Conservation (phyloP, 768 basidiomycete species). For the Leccinellum albellum region DNA sequence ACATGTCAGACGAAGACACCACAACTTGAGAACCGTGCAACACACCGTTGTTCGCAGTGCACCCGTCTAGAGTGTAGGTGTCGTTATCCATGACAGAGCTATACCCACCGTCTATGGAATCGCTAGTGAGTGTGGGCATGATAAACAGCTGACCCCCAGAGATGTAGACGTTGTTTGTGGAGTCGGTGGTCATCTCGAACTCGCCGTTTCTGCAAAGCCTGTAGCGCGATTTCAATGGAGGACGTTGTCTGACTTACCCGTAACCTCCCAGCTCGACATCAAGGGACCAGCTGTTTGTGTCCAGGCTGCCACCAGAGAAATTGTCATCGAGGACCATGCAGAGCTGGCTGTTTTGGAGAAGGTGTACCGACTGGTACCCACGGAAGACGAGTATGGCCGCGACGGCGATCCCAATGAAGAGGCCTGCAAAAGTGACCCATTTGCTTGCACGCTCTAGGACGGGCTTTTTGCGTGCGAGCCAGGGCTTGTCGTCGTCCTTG, state of each 20-base stretch:
- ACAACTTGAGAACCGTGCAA: background rate
- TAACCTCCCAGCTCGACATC: slow-evolving; percentile 56
- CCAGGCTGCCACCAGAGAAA: slow-evolving; percentile 39
- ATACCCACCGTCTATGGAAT: slow-evolving; percentile 37
- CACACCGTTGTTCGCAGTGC: slow-evolving; percentile 24
- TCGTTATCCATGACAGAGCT: slow-evolving; percentile 39
- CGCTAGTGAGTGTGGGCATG: slow-evolving; percentile 55
- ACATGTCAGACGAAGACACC: background rate
- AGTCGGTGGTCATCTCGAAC: slow-evolving; percentile 53
- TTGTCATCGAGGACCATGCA: slow-evolving; percentile 49
- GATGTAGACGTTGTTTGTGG: slow-evolving; percentile 39
- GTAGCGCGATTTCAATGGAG: slow-evolving; percentile 1
- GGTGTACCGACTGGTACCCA: slow-evolving; percentile 38
- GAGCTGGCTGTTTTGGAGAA: slow-evolving; percentile 34
- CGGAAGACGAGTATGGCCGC: slow-evolving; percentile 45
- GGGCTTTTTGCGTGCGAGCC: slow-evolving; percentile 39
- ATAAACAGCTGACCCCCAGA: slow-evolving; percentile 53
- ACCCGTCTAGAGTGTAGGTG: slow-evolving; percentile 36
- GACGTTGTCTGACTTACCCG: slow-evolving; percentile 29
- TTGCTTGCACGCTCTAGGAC: slow-evolving; percentile 34
- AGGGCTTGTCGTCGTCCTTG: slow-evolving; percentile 42
- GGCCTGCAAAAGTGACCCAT: slow-evolving; percentile 44
- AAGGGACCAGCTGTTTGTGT: slow-evolving; percentile 42
- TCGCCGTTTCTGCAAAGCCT: slow-evolving; percentile 39
- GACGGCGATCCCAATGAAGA: slow-evolving; percentile 40